Base-by-base conservation (phyloP, 2,329 filamentous ascomycete species). In the Pseudophaeomoniella oleicola region DNA sequence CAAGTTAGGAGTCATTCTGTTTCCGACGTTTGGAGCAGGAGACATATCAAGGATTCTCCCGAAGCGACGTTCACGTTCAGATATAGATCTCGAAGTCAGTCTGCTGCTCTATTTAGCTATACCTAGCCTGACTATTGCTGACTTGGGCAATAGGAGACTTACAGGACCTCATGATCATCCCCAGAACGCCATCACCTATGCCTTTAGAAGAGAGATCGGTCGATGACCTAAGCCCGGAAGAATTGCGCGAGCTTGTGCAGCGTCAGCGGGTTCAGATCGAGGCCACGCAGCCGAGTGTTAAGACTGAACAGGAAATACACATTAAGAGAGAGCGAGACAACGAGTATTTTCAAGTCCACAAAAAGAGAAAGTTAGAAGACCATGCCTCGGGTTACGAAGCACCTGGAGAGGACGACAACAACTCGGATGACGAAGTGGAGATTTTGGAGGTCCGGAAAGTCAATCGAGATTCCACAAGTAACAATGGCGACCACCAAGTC, bases 81-180 rank as follows among this genome's bases (percentile, higher is more conserved):
- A 19, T 55, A 54, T 38, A 42, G 49, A 3, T 50, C 50, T 2
- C 16, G n/a, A 30, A 34, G 40, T 45, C 32, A 42, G 42, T 41
- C 40, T 36, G 30, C 29, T 5, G n/a, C n/a, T n/a, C n/a, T n/a
- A n/a, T n/a, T n/a, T n/a, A n/a, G n/a, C n/a, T n/a, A n/a, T n/a
- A n/a, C n/a, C n/a, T n/a, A n/a, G n/a, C n/a, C n/a, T 30, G 38
- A 37, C 37, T 34, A 4, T 32, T 37, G 14, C 17, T 29, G 1
- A 35, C 32, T 11, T 19, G 19, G 41, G 16, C 16, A 6, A 22
- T 17, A 51, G 50, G 41, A 11, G 40, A 46, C 13, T 44, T 61
- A 1, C 48, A 58, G 38, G 43, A 49, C 1, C 46, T 59, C 2
- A 30, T 49, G 3, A 42, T 61, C 19, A 49, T 60, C 6, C 38